phyloP scores from a whole-genome alignment of 345 rosid genomes.

The Balakata baccata region DNA sequence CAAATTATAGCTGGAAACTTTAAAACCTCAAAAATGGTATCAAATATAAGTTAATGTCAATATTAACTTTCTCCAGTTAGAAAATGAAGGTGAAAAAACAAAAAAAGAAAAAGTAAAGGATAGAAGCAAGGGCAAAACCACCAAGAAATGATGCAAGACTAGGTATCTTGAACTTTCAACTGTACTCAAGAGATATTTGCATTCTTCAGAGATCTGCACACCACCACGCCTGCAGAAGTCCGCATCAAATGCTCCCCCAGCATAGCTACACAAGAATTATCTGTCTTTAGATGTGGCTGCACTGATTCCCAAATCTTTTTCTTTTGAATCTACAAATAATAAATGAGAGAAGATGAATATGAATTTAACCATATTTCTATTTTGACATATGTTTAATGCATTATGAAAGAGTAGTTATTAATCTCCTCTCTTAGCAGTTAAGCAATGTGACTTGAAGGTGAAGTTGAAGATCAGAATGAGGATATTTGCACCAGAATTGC shows the following conservation, averaged over 20 bases:
- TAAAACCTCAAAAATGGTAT: not conserved
- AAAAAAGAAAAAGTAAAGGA: not conserved
- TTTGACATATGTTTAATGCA: not conserved
- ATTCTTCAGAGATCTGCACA: constrained; percentile 49
- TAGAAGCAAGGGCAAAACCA: not conserved
- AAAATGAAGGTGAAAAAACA: not conserved
- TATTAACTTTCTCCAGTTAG: not conserved
- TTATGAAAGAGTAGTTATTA: not conserved
- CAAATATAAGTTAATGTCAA: not conserved
- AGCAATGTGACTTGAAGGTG: not conserved
- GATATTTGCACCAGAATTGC: not conserved
- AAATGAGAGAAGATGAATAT: not conserved
- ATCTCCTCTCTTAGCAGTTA: not conserved
- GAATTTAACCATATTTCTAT: not conserved
- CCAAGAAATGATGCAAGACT: not conserved
- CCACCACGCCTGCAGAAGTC: constrained; percentile 65
- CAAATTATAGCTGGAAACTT: not conserved
- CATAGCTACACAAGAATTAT: constrained; percentile 53
- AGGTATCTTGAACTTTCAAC: not conserved
- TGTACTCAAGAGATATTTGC: constrained; percentile 65
- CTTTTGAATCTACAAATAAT: constrained; percentile 64
- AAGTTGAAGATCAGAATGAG: not conserved
- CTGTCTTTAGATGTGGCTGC: constrained; percentile 81
- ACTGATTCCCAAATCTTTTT: constrained; percentile 86
- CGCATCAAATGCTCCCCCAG: constrained; percentile 60